Evolutionary conservation across 2,329 filamentous ascomycete species (phyloP), one percentile per base, ranked within the genome.

Genomic region (Chaetomiaceae sp.): DNA sequence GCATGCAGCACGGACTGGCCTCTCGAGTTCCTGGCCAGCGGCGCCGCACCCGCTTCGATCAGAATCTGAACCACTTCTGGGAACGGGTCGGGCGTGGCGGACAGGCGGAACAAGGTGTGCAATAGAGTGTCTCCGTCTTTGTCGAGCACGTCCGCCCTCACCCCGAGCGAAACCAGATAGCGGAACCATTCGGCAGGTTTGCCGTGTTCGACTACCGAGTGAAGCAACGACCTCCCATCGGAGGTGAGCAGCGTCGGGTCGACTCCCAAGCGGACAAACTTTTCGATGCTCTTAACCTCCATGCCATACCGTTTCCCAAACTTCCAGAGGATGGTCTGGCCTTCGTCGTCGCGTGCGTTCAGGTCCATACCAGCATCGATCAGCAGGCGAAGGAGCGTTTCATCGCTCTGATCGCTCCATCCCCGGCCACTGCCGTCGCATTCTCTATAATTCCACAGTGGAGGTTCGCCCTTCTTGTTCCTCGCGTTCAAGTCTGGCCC

Each of bases 291-390:
- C 2, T 5, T 9, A 37, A 41, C 2, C 7, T 48, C 14, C n/a
- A 19, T 6, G 7, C 10, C 14, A 8, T 25, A 37, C 14, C 14
- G 35, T 7, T 23, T 3, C 20, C 8, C 25, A 5, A 48, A 2
- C 1, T 21, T n/a, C 35, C 35, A 48, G 4, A 48, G 27, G 14
- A 34, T 5, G 12, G 25, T 48, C 17, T 25, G 35, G 16, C 44
- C 44, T 8, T 34, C 3, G 12, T 33, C 25, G 16, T 48, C 35
- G 9, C 44, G 44, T 25, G 19, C 23, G 8, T 48, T 40, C 16
- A 48, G 25, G 35, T 48, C 44, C 44, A 48, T 40, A 6, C 44
- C 44, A 21, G 16, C 44, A 13, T n/a, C 44, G 23, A 48, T 3
- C 12, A 48, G 44, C 25, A 27, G 3, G 12, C 12, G 16, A 13